Percentiles rank a stretch among this genome's conserved stretches.
These are phyloP conservation scores for Phlebiopsis gigantea DNA, from an alignment of 768 basidiomycete genomes.

Conservation along the genomic window DNA sequence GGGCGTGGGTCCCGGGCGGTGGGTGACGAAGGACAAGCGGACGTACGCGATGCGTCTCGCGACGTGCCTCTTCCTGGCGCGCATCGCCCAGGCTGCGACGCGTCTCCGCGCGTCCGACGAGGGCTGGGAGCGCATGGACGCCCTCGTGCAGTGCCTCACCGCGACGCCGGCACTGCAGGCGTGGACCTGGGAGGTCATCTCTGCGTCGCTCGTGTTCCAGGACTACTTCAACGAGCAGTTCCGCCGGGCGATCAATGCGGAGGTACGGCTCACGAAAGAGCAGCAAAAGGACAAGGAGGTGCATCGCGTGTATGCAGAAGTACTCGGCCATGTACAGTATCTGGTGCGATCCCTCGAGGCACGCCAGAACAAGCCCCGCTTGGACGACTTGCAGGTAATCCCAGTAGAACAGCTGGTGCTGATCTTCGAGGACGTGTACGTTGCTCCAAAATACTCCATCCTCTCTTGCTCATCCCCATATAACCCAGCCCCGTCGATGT, in stretches of 20 bases:
- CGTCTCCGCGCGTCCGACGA: not conserved
- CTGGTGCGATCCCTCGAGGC: not conserved
- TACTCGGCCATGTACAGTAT: not conserved
- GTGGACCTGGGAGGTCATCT: not conserved
- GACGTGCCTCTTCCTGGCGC: not conserved
- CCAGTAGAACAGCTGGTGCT: not conserved
- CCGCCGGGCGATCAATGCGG: not conserved
- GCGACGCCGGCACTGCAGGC: not conserved
- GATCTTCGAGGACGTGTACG: constrained; percentile 1
- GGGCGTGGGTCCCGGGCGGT: not conserved
- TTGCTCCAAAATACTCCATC: no score
- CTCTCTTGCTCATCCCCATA: not conserved
- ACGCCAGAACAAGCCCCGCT: not conserved
- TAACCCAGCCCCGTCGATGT: not conserved
- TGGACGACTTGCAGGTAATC: not conserved
- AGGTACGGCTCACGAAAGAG: not conserved
- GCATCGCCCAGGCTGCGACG: not conserved
- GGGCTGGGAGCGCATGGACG: not conserved
- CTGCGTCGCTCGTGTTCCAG: not conserved
- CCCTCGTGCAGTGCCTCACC: not conserved
- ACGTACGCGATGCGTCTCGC: not conserved
- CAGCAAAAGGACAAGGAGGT: not conserved
- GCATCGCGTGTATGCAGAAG: not conserved
- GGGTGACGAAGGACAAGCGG: constrained; percentile 2
- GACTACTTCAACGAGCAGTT: not conserved